phyloP scores from a whole-genome alignment of 495 filamentous ascomycete species.

The Penicillium canescens region DNA sequence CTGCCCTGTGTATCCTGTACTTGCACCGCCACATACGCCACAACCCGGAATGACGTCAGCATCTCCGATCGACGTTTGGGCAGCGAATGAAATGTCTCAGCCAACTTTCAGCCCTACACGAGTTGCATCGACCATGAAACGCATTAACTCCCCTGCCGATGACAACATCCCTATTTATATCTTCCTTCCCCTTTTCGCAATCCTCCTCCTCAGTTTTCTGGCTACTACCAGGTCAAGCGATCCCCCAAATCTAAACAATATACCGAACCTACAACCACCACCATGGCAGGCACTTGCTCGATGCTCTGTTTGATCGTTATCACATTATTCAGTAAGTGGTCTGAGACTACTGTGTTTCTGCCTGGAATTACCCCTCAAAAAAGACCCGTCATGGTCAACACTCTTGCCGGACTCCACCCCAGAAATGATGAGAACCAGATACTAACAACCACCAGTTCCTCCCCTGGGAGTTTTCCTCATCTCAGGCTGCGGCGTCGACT shows the following conservation, averaged over 20 bases:
- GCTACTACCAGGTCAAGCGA: conserved; percentile 27
- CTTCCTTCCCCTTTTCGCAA: conserved; percentile 31
- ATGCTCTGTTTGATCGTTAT: conserved; percentile 54
- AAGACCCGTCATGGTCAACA: no score
- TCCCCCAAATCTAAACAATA: conserved; percentile 6
- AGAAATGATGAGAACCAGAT: background rate
- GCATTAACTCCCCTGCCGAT: conserved; percentile 23
- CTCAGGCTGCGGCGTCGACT: conserved; percentile 62
- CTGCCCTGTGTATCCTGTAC: background rate
- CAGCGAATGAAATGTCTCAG: background rate
- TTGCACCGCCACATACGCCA: background rate
- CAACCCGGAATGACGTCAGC: conserved; percentile 7
- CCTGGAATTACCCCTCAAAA: background rate
- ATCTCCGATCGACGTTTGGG: no score
- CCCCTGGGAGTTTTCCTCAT: conserved; percentile 65
- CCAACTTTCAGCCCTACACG: conserved; percentile 7
- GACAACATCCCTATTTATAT: conserved; percentile 35
- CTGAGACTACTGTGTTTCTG: background rate
- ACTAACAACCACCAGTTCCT: conserved; percentile 49
- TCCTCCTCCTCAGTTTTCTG: conserved; percentile 31
- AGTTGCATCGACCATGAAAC: conserved; percentile 32
- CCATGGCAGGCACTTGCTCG: conserved; percentile 38
- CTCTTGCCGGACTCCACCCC: background rate
- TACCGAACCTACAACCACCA: conserved; percentile 2
- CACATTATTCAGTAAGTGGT: conserved; percentile 56